Evolutionary conservation across 495 filamentous ascomycete genomes (phyloP), one percentile per base, ranked within the genome.

Genomic region (Aspergillus carlsbadensis): DNA sequence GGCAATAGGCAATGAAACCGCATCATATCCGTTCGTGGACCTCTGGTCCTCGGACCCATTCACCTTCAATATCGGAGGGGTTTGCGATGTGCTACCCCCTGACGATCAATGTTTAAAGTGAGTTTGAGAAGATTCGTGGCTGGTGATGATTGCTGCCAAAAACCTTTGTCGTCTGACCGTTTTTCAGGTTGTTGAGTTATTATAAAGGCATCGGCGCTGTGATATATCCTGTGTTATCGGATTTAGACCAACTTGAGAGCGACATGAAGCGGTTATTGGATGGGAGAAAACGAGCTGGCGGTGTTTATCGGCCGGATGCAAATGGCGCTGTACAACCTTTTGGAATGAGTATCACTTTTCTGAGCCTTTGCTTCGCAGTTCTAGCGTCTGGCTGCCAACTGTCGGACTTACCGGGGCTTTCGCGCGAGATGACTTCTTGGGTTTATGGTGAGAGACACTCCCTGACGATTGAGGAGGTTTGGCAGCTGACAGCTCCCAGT

Each of bases 321-420:
- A 67, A 72, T 57, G 70, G 70, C 13, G 42, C 69, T 55, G 64
- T 76, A 21, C 71, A 70, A 40, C 76, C 76, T 15, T 79, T 74
- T 54, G 76, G 75, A 40, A 71, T 76, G 67, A 68, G 62, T 54
- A 49, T 79, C 48, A 47, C 67, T 31, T 77, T 69, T 52, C 65
- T 70, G 52, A 73, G 69, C 52, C 62, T 77, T 48, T 68, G 92
- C 7, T 93, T 95, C 70, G 89, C 88, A 18, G 85, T 90, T 6
- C 78, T 95, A 39, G 90, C 88, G 0, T 89, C 89, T 33, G 89
- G 89, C 8, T 88, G 85, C 17, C 90, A 95, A 68, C 87, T 88
- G 61, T 88, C 88, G 14, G 83, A 86, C 61, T 76, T 86, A 6
- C 81, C 88, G 5, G 71, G 73, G 26, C 78, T 72, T 41, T 77